Conservation (phyloP, 139 green algal genomes). For the Closterium sp. region DNA sequence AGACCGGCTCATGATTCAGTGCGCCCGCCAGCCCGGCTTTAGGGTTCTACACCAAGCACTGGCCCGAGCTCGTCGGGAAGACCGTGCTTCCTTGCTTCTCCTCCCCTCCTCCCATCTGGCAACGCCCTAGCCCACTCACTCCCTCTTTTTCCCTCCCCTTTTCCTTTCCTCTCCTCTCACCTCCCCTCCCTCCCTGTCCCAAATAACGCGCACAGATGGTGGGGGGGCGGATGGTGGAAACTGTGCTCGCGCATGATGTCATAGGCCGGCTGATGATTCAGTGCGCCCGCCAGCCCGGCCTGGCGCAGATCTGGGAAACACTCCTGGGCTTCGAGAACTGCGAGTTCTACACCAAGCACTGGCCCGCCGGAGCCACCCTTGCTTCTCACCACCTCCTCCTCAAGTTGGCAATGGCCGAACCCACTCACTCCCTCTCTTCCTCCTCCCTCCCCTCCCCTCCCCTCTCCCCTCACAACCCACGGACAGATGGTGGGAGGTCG, state of each 20-base stretch:
- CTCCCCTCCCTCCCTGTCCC: not conserved
- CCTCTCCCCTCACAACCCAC: not conserved
- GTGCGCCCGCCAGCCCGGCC: constrained; percentile 58
- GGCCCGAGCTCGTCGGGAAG: constrained; percentile 54
- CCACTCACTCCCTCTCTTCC: no score
- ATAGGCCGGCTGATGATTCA: constrained; percentile 66
- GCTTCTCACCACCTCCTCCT: no score
- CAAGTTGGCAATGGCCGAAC: no score
- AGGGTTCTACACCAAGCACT: constrained; percentile 62
- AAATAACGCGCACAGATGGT: no score
- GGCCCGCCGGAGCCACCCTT: not conserved
- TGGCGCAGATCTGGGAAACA: constrained; percentile 55
- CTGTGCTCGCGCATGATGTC: constrained; percentile 60
- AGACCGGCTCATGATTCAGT: constrained; percentile 65
- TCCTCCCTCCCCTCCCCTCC: no score
- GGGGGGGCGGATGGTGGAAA: constrained; percentile 53
- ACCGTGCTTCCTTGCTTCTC: constrained; percentile 28
- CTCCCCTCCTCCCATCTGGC: no score
- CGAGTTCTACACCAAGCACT: constrained; percentile 64
- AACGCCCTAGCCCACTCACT: no score
- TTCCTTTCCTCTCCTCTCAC: no score
- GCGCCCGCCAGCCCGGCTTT: constrained; percentile 56
- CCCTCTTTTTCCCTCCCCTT: no score
- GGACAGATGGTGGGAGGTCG: no score
- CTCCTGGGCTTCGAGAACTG: constrained; percentile 62